Conservation (phyloP, 768 basidiomycete species). For the Boletus barrowsii region DNA sequence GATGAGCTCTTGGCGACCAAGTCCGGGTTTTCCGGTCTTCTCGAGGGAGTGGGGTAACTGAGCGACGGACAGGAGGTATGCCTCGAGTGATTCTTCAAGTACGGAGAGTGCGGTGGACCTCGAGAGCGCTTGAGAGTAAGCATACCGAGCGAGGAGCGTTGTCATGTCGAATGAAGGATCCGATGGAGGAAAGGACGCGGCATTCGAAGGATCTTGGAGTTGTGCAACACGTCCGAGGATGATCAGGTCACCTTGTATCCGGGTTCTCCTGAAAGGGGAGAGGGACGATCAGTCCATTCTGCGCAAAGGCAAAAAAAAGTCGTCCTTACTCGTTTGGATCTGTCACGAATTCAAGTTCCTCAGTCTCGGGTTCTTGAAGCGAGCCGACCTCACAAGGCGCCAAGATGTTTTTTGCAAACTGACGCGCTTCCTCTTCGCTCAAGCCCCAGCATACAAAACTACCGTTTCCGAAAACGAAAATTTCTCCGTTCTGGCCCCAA, state of each 20-base stretch:
- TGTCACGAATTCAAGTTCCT: constrained; percentile 89
- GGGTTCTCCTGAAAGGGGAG: constrained; percentile 59
- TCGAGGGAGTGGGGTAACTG: constrained; percentile 72
- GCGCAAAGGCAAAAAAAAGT: too few species aligned
- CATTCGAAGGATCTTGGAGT: constrained; percentile 49
- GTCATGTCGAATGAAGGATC: constrained; percentile 59
- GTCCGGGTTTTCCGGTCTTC: constrained; percentile 78
- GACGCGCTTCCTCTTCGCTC: constrained; percentile 66
- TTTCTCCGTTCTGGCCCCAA: constrained; percentile 72
- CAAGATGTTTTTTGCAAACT: constrained; percentile 65
- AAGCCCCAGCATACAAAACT: constrained; percentile 91
- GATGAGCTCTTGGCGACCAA: constrained; percentile 78
- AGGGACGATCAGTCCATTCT: constrained; percentile 1
- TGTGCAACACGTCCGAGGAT: constrained; percentile 73
- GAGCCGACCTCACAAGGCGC: constrained; percentile 59
- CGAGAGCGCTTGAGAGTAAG: constrained; percentile 88
- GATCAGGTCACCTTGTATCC: constrained; percentile 88
- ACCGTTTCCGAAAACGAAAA: constrained; percentile 87
- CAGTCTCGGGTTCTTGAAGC: constrained; percentile 72
- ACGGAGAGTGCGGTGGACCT: constrained; percentile 85
- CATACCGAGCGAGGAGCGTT: constrained; percentile 83
- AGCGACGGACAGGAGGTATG: constrained; percentile 81
- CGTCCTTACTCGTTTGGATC: constrained; percentile 75
- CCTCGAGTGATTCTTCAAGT: constrained; percentile 80
- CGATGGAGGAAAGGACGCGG: constrained; percentile 44